A percentile compares a stretch with the other conserved stretches of the same genome.
These are phyloP conservation scores for Vaccinium corymbosum DNA, from an alignment of 148 eudicot species.

Conservation along the genomic window DNA sequence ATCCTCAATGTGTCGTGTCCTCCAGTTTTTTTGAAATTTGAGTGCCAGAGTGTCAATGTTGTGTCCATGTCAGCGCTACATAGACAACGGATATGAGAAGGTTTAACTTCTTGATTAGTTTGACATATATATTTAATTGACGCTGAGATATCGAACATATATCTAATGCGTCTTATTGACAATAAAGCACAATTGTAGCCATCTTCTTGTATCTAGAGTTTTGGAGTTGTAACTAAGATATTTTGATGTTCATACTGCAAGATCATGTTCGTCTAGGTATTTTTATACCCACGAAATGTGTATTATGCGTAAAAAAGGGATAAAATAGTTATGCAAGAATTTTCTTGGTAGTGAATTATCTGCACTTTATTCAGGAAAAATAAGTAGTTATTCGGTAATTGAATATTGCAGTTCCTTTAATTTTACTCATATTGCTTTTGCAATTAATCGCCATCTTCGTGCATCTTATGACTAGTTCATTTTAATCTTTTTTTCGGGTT, in stretches of 20 bases:
- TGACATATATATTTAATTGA: neutral
- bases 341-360: neutral
- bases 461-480: conserved; percentile 5
- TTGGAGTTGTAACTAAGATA: neutral
- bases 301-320: neutral
- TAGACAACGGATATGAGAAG: neutral
- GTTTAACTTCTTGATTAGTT: neutral
- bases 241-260: neutral
- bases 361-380: neutral
- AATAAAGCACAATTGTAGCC: neutral
- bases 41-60: too few relatives aligned
- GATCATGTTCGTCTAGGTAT: neutral
- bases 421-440: neutral
- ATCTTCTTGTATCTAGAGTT: neutral
- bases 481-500: neutral
- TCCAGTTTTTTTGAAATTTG: too few relatives aligned
- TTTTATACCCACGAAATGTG: neutral
- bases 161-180: neutral
- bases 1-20: too few relatives aligned
- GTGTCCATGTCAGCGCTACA: too few relatives aligned
- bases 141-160: neutral
- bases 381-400: neutral
- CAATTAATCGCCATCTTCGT: neutral
- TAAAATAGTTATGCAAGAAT: neutral
- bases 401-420: neutral